Base-by-base conservation (phyloP, 1,284 basidiomycete genomes). In the Neonothopanus nambi region DNA sequence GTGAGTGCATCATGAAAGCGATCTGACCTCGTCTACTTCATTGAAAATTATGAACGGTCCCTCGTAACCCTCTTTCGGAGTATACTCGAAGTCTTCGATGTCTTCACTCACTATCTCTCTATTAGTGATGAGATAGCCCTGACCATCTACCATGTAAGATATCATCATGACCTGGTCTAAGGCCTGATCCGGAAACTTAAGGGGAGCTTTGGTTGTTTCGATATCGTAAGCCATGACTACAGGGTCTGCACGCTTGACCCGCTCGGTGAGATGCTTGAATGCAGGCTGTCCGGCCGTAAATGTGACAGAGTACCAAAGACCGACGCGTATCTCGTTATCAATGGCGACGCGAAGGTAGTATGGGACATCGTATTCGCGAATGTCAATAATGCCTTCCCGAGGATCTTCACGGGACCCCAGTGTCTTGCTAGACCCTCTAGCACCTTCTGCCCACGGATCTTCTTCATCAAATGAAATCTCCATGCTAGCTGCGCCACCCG, bases 121-220 rank as follows among this genome's bases (percentile, higher is more conserved):
- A 65, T 99, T 99, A 18, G 95, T 98, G 70, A 99, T 98, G 57
- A 99, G 82, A 66, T 91, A 99, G 0, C 97, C 97, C 68, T 98
- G 93, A 0, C 93, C 94, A 67, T 97, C 94, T 33, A 97, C 77
- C 93, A 97, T 97, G 73, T 96, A 97, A 40, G 97, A 99, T 61
- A 99, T 99, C 97, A 99, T 99, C 96, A 99, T 99, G 64, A 99
- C 93, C 67, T 97, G 95, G 75, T 99, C 97, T 20, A 91, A 88
- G 11, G 89, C 85, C 61, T 94, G 91, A 74, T 99, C 97, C 1
- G 97, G 97, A 67, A 99, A 99, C 71, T 99, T 99, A 67, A 99
- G 86, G 12, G 97, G 97, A 44, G 94, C 91, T 73, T 99, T 99
- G 1, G 95, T 95, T 24, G 94, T 97, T 74, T 99, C 97, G 65